A percentile compares a stretch with the other conserved stretches of the same genome.
Evolutionary conservation across 225 moss, liverwort and hornwort species (phyloP).

Genomic region (Physcomitrellopsis africana): DNA sequence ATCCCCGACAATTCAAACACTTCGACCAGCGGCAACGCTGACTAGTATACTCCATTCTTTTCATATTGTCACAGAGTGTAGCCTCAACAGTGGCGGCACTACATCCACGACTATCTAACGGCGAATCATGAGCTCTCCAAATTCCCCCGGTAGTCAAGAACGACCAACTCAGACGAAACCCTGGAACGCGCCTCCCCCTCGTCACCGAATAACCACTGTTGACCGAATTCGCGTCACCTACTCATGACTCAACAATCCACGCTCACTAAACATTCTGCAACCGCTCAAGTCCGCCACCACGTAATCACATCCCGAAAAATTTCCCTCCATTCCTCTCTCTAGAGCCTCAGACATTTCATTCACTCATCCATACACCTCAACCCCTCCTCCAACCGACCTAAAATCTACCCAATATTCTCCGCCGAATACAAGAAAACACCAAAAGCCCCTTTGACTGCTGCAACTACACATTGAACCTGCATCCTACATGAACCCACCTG

Average conservation of each 20-base stretch:
- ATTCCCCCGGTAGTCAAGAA: neutral
- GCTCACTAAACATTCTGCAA: neutral
- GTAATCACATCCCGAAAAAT: neutral
- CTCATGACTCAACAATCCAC: constrained; percentile 11
- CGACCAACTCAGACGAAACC: neutral
- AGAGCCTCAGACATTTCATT: neutral
- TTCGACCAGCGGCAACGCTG: neutral
- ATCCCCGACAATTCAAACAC: neutral
- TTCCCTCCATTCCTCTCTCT: neutral
- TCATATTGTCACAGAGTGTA: neutral
- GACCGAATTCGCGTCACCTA: constrained; percentile 24
- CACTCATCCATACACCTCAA: neutral
- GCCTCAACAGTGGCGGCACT: neutral
- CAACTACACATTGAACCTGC: neutral
- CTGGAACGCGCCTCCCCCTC: neutral
- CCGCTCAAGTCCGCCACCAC: constrained; percentile 9
- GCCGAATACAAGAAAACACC: neutral
- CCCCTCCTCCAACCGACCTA: neutral
- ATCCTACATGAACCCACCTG: neutral
- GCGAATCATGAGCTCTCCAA: neutral
- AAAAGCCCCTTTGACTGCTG: neutral
- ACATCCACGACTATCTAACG: neutral
- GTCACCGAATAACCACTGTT: constrained; percentile 17
- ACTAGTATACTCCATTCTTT: constrained; percentile 1
- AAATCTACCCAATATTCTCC: neutral